Conservation (phyloP, 179 eudicot species). For the Spinacia oleracea region DNA sequence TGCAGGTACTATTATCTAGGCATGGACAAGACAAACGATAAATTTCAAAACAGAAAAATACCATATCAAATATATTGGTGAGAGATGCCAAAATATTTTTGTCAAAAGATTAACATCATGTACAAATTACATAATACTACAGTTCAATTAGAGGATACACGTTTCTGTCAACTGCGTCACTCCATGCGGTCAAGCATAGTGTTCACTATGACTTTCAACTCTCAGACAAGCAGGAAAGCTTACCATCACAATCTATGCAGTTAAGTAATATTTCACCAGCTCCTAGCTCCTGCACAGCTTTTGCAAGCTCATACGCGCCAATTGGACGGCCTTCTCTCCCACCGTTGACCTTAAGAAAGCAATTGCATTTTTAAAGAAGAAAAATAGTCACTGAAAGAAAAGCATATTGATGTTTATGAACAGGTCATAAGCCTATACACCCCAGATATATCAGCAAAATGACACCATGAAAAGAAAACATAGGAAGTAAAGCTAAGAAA, state of each 20-base stretch:
- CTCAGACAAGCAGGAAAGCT: slow-evolving; percentile 16
- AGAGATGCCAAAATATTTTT: neutral
- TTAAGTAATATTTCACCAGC: slow-evolving; percentile 96
- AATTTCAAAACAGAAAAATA: neutral
- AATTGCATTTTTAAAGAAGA: neutral
- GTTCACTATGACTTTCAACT: neutral
- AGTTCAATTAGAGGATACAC: neutral
- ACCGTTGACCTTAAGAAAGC: slow-evolving; percentile 72
- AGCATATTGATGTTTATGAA: too few species aligned
- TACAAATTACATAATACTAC: neutral
- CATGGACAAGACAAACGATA: neutral
- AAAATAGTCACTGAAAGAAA: neutral
- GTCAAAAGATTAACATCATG: neutral
- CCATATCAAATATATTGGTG: neutral
- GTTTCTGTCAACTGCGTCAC: neutral
- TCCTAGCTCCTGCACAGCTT: slow-evolving; percentile 93
- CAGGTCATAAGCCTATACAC: neutral
- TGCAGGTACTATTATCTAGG: neutral
- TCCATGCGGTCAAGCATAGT: slow-evolving; percentile 3
- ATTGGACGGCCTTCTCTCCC: slow-evolving; percentile 94
- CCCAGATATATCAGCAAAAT: neutral
- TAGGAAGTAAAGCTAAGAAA: too few species aligned
- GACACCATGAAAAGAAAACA: neutral
- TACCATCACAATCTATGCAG: slow-evolving; percentile 97
- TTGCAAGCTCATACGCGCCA: slow-evolving; percentile 99